phyloP scores from a whole-genome alignment of 2,329 filamentous ascomycete species.

The Bipolaris cookei region DNA sequence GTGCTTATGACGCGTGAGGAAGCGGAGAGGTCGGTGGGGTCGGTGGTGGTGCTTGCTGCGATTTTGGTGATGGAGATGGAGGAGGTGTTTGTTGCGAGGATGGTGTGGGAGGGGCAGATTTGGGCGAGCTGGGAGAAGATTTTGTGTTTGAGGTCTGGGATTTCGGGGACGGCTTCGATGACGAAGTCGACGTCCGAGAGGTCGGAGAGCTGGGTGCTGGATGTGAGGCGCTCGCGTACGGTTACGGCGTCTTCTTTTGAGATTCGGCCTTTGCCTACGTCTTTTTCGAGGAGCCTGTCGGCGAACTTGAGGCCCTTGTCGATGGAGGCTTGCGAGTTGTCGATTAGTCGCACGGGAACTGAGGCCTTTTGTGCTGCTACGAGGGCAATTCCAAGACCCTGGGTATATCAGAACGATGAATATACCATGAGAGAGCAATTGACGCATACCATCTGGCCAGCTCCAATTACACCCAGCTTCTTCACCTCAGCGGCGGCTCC shows the following conservation, averaged over 20 bases:
- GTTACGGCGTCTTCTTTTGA: slow-evolving; percentile 80
- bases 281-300: slow-evolving; percentile 91
- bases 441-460: slow-evolving; percentile 85
- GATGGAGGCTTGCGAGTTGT: slow-evolving; percentile 81
- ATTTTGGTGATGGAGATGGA: slow-evolving; percentile 98
- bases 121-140: slow-evolving; percentile 85
- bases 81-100: slow-evolving; percentile 97
- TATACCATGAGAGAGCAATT: not conserved
- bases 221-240: slow-evolving; percentile 70
- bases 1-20: slow-evolving; percentile 91
- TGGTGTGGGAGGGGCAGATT: slow-evolving; percentile 81
- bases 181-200: slow-evolving; percentile 91
- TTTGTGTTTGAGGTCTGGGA: slow-evolving; percentile 81
- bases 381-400: slow-evolving; percentile 95
- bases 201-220: slow-evolving; percentile 76
- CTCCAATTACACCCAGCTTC: slow-evolving; percentile 87
- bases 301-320: slow-evolving; percentile 91
- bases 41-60: slow-evolving; percentile 79
- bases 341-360: slow-evolving; percentile 84
- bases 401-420: slow-evolving; percentile 27
- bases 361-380: slow-evolving; percentile 86
- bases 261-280: slow-evolving; percentile 85
- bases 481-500: slow-evolving; percentile 76
- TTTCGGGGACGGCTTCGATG: slow-evolving; percentile 96
- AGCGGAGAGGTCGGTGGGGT: slow-evolving; percentile 79